Conservation (phyloP, 108 stramenopile species). For the Skeletonema menzelii region DNA sequence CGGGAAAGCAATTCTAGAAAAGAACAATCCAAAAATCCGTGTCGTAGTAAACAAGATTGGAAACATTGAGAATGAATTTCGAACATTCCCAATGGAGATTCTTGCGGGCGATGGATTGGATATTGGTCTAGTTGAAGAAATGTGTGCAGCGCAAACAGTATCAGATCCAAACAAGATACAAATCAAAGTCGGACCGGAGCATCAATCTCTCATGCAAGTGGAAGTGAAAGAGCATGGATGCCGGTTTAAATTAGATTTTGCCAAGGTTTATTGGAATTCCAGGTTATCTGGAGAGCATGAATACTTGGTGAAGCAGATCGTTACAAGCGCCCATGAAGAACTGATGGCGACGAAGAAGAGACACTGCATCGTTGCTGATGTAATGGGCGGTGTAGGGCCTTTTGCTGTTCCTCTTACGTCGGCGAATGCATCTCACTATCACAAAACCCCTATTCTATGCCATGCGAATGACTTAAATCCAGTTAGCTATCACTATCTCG, state of each 20-base stretch:
- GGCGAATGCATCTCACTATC: conserved; percentile 8
- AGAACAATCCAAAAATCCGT: conserved; percentile 78
- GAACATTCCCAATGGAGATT: conserved; percentile 97
- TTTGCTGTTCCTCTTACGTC: conserved; percentile 94
- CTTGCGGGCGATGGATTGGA: conserved; percentile 70
- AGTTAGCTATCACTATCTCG: conserved; percentile 71
- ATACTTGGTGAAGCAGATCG: conserved; percentile 79
- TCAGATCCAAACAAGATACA: conserved; percentile 35
- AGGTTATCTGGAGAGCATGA: conserved; percentile 89
- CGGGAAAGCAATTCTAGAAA: conserved; percentile 92
- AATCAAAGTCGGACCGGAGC: conserved; percentile 28
- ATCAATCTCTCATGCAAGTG: conserved; percentile 51
- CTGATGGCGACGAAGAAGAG: not conserved
- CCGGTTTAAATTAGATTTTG: conserved; percentile 90
- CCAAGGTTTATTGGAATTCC: conserved; percentile 97
- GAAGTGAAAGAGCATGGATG: conserved; percentile 89
- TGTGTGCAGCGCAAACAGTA: conserved; percentile 14
- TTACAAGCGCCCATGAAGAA: conserved; percentile 30
- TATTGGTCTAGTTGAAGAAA: conserved; percentile 11
- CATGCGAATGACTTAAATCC: conserved; percentile 93
- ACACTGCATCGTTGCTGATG: conserved; percentile 80
- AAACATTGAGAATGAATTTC: conserved; percentile 87
- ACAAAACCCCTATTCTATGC: conserved; percentile 28
- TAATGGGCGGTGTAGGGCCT: conserved; percentile 97
- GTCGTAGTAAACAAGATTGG: conserved; percentile 97